These are phyloP conservation scores for Aspergillus kassunensis DNA, from an alignment of 495 filamentous ascomycete genomes.

Conservation along the genomic window DNA sequence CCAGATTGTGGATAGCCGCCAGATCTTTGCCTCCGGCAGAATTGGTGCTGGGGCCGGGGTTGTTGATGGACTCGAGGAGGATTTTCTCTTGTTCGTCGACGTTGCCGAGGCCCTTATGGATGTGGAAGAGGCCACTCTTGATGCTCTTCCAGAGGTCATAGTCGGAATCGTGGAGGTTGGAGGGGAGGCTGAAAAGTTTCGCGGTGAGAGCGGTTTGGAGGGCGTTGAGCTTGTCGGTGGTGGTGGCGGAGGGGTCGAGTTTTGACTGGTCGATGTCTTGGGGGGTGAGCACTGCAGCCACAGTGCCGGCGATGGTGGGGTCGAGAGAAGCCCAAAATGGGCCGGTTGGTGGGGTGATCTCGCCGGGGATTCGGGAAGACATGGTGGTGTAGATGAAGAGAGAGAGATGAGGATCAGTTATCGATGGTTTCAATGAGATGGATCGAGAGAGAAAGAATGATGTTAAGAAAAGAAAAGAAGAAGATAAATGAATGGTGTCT, in stretches of 20 bases:
- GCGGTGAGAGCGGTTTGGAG: too few relatives aligned
- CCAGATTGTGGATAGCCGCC: background rate
- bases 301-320: background rate
- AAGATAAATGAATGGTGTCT: too few relatives aligned
- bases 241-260: background rate
- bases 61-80: background rate
- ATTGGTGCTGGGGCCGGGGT: background rate
- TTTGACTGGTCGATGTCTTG: background rate
- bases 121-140: background rate
- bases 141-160: background rate
- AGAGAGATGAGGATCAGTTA: too few relatives aligned
- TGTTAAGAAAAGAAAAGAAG: too few relatives aligned
- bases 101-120: background rate
- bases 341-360: background rate
- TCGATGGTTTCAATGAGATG: too few relatives aligned
- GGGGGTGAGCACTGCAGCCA: background rate
- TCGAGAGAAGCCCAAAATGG: background rate
- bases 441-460: too few relatives aligned
- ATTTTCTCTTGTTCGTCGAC: background rate
- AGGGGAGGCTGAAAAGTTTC: background rate
- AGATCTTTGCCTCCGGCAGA: background rate
- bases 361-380: background rate
- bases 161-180: background rate
- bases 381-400: background rate
- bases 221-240: too few relatives aligned